A percentile compares a stretch with the other conserved stretches of the same genome.
Evolutionary conservation across 2,329 filamentous ascomycete genomes (phyloP).

Genomic region (Sporothrix globosa): DNA sequence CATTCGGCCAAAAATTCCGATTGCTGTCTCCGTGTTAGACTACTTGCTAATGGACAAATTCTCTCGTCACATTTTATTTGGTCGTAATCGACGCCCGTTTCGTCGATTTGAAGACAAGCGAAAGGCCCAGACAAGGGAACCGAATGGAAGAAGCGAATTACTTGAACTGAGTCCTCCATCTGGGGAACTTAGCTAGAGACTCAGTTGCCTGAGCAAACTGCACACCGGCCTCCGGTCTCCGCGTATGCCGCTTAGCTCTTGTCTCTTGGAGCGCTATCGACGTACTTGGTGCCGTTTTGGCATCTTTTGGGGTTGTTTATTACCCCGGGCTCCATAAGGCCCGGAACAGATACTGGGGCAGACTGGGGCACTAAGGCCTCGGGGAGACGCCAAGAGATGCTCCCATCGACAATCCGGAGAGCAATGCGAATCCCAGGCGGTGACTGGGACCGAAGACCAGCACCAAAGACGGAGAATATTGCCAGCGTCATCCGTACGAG

Average conservation of each 20-base stretch:
- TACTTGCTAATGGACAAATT: background rate
- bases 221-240: constrained; percentile 21
- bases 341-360: constrained; percentile 10
- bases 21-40: background rate
- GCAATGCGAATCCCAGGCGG: background rate
- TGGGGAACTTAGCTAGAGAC: background rate
- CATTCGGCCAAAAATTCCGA: background rate
- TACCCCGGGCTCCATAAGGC: constrained; percentile 11
- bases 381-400: constrained; percentile 5
- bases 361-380: constrained; percentile 12
- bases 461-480: background rate
- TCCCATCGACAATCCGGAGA: background rate
- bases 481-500: background rate
- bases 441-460: background rate
- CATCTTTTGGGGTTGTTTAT: constrained; percentile 22
- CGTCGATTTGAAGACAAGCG: background rate
- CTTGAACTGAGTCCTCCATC: background rate
- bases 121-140: background rate
- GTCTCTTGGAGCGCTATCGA: background rate
- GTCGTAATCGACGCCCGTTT: background rate
- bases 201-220: background rate
- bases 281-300: constrained; percentile 14
- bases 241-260: constrained; percentile 22
- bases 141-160: constrained; percentile 10
- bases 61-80: background rate